Base-by-base conservation (phyloP, 78 protist genomes). In the Chrysochromulina tobinii region DNA sequence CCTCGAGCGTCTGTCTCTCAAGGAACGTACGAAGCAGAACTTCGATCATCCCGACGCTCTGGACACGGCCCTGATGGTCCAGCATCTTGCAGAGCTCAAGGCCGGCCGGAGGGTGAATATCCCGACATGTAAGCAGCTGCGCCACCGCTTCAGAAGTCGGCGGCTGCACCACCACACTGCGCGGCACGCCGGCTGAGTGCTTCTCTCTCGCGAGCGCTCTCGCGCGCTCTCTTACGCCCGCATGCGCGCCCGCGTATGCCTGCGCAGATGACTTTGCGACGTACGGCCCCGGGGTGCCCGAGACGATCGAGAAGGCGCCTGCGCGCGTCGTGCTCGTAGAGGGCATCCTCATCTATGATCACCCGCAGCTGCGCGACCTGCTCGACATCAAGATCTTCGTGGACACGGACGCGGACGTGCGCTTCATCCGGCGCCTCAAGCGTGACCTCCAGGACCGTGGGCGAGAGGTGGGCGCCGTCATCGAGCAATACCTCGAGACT, bases 361-460 rank as follows among this genome's bases (percentile, higher is more conserved):
- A 66, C 81, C 61, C 88, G 12, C 20, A 75, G 27, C 64, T 92
- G 81, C 59, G 55, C 8, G 61, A 69, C 55, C 2, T 59, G 25
- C 38, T 57, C 61, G 94, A 92, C 91, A 54, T 92, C 61, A 53
- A 50, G 90, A 92, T 92, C 61, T 92, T 72, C 55, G 91, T 87
- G 61, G 88, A 87, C 90, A 57, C 81, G 3, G 94, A 92, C 61
- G 54, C 83, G 58, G 83, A 75, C 83, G 12, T 75, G 21, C 83
- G 83, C 83, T 75, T 75, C 58, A 75, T 75, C 83, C 51, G 83
- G 18, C 83, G 83, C 7, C 83, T 75, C 6, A 11, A n/a, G 25
- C 83, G 83, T 7, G 83, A 75, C 83, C 6, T 75, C 20, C 2
- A 2, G 11, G 83, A 75, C 25, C 83, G 83, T 2, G 83, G 83